phyloP scores from a whole-genome alignment of 2,329 filamentous ascomycete species.

The Boeremia exigua region DNA sequence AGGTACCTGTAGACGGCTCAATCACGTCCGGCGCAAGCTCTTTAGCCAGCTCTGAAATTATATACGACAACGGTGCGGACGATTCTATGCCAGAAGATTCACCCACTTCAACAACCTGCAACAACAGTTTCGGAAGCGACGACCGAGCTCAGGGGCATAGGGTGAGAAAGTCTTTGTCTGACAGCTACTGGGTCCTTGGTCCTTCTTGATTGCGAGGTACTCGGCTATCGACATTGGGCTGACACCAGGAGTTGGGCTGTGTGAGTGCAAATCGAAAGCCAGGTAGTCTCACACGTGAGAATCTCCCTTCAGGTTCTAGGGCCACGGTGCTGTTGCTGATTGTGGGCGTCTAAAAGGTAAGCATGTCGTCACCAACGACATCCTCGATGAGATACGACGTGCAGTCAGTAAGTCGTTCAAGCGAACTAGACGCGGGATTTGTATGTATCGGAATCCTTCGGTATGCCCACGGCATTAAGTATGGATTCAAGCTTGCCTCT shows the following conservation, averaged over 20 bases:
- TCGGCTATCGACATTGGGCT: slow-evolving; percentile 9
- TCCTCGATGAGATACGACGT: background rate
- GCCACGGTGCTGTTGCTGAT: background rate
- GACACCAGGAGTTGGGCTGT: slow-evolving; percentile 11
- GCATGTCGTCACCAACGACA: too few species aligned
- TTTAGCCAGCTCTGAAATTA: slow-evolving; percentile 87
- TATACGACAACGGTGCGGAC: slow-evolving; percentile 84
- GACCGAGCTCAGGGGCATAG: slow-evolving; percentile 11
- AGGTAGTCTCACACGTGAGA: background rate
- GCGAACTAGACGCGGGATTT: slow-evolving; percentile 15
- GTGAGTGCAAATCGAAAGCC: slow-evolving; percentile 49
- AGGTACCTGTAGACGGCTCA: slow-evolving; percentile 78
- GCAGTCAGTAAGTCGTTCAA: background rate
- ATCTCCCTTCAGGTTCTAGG: background rate
- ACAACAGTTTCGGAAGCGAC: slow-evolving; percentile 22
- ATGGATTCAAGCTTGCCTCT: slow-evolving; percentile 52
- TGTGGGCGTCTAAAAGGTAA: background rate
- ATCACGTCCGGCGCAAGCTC: slow-evolving; percentile 91
- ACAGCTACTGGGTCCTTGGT: slow-evolving; percentile 17
- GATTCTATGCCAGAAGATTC: slow-evolving; percentile 13
- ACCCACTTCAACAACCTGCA: slow-evolving; percentile 1
- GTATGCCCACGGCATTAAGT: slow-evolving; percentile 48
- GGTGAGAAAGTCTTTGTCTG: slow-evolving; percentile 23
- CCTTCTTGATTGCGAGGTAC: slow-evolving; percentile 11
- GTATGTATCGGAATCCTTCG: slow-evolving; percentile 17